Evolutionary conservation across 1,284 basidiomycete genomes (phyloP), one percentile per base, ranked within the genome.

Genomic region (Coniferiporia weirii): DNA sequence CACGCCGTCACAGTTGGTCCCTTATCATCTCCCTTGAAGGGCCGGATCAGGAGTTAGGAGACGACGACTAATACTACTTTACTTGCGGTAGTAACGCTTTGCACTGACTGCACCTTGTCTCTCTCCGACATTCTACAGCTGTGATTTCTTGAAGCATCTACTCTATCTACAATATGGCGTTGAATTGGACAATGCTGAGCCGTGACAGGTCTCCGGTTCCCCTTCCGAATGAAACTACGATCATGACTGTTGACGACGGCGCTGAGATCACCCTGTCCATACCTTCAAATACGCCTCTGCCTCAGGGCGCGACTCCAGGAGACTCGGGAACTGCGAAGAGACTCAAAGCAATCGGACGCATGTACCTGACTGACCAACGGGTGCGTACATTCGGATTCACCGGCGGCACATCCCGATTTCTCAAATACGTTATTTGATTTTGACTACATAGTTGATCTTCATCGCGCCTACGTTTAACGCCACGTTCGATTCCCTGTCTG

Each of bases 151-250:
- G 38, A 40, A 40, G 15, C 38, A 40, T 40, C 38, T 10, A 9
- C 38, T 19, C 22, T 35, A 15, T 43, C 10, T 43, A 34, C 17
- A 52, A 10, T 20, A 91, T 91, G 89, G 84, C 89, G 4, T 76
- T 91, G 52, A 90, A 91, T 73, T 89, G 85, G 84, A 77, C 81
- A 0, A 88, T 87, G 79, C 76, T 91, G 32, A 77, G 77, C 61
- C 72, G 79, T 4, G 74, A 81, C 47, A 76, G 81, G 54, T 72
- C 76, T 13, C 86, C 86, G 3, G 74, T 89, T 4, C 85, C 87
- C 15, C 73, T 91, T 10, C 83, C 80, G 0, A 70, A 82, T 51
- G 89, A 92, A 70, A 73, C 75, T 65, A 80, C 75, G 0, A 77
- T 90, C 52, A 77, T 79, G 22, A 76, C 75, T 0, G 66, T 87